Conservation (phyloP, 2,329 filamentous ascomycete species). For the Fusarium solani-melongenae region DNA sequence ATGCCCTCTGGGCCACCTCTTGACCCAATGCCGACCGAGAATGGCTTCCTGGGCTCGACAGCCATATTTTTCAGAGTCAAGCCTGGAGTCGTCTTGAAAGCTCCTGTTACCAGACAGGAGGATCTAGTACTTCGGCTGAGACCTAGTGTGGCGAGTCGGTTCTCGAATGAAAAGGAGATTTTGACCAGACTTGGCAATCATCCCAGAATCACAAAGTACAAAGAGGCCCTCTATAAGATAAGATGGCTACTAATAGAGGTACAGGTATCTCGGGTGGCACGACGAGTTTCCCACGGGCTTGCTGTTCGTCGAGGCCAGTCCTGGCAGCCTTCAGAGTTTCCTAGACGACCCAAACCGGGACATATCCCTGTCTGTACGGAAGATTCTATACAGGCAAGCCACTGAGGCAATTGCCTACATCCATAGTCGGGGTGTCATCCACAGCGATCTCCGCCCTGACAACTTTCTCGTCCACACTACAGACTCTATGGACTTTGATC, state of each 20-base stretch:
- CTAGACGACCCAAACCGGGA: not conserved
- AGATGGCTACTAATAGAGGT: not conserved
- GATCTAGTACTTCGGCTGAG: not conserved
- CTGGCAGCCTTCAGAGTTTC: not conserved
- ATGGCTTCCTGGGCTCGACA: not conserved
- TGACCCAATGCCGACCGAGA: not conserved
- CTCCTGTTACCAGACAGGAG: not conserved
- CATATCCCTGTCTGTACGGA: not conserved
- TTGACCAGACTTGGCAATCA: not conserved
- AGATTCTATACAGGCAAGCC: not conserved
- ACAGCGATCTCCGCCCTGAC: not conserved
- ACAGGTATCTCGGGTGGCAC: not conserved
- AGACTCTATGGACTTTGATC: not conserved
- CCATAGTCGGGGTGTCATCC: not conserved
- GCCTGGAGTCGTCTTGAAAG: not conserved
- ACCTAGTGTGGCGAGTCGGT: not conserved
- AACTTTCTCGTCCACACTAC: not conserved
- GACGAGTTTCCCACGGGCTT: not conserved
- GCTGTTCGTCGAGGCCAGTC: not conserved
- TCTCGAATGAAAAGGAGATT: not conserved
- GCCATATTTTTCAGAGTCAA: not conserved
- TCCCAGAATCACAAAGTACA: not conserved
- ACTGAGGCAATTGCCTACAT: not conserved
- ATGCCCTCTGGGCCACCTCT: not conserved
- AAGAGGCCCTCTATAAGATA: rapidly evolving